Evolutionary conservation across 1,139 yeast species (phyloP).

Genomic region (Geotrichum aggregatum): DNA sequence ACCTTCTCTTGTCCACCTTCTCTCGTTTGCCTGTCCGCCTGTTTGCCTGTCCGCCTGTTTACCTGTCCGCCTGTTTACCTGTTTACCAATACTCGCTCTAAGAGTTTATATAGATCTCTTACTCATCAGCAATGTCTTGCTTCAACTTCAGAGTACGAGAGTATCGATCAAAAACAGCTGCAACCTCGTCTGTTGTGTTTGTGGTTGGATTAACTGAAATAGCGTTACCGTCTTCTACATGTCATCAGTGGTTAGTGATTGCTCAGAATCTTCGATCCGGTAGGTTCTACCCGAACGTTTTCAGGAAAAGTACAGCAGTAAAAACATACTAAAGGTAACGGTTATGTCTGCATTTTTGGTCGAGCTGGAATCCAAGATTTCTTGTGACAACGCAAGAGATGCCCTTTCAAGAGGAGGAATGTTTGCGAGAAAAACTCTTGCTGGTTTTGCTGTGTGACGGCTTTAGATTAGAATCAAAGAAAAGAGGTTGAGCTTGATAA

Average conservation of each 20-base stretch:
- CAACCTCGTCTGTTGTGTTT: slow-evolving; percentile 35
- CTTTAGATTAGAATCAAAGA: neutral
- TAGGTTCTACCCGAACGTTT: no score
- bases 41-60: no score
- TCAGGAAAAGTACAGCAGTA: no score
- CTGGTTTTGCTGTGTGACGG: slow-evolving; percentile 54
- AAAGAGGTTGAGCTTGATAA: no score
- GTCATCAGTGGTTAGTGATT: no score
- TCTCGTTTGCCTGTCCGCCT: no score
- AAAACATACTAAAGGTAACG: slow-evolving; percentile 56
- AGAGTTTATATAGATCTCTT: no score
- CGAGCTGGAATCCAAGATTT: slow-evolving; percentile 36
- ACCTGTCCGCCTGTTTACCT: no score
- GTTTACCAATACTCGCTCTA: no score
- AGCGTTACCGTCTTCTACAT: slow-evolving; percentile 63
- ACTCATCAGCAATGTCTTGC: slow-evolving; percentile 37
- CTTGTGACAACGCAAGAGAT: slow-evolving; percentile 32
- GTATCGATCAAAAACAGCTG: slow-evolving; percentile 48
- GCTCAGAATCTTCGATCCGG: no score
- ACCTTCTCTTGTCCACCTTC: no score
- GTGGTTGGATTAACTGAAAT: slow-evolving; percentile 64
- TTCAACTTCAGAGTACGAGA: slow-evolving; percentile 54
- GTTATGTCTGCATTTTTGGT: slow-evolving; percentile 55
- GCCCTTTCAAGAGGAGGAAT: slow-evolving; percentile 55
- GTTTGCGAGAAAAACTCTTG: slow-evolving; percentile 73